Percentiles rank a stretch among this genome's conserved stretches.
These are phyloP conservation scores for Pseudozyma sp. DNA, from an alignment of 1,284 basidiomycete species.

Conservation along the genomic window DNA sequence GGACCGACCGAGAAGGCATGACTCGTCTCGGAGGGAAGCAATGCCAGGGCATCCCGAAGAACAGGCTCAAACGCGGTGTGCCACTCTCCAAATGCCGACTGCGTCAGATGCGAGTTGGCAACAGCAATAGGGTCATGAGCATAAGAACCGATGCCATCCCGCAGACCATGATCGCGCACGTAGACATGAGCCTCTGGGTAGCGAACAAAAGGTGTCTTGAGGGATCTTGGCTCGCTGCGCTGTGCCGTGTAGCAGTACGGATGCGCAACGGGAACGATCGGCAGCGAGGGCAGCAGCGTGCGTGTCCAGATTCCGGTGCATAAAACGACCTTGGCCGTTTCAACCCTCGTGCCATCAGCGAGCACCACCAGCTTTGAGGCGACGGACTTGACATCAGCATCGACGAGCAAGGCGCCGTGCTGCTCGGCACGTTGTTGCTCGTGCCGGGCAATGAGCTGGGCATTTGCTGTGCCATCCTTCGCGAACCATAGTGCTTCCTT, in stretches of 20 bases:
- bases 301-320: conserved; percentile 20
- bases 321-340: conserved; percentile 7
- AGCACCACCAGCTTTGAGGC: not conserved
- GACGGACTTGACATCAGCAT: conserved; percentile 7
- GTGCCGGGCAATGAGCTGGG: conserved; percentile 11
- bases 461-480: conserved; percentile 15
- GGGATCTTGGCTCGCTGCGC: not conserved
- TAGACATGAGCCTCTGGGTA: conserved; percentile 19
- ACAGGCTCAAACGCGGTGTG: conserved; percentile 3
- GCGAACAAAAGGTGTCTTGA: conserved; percentile 10
- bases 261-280: conserved; percentile 17
- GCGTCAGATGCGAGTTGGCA: conserved; percentile 1
- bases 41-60: not conserved
- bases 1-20: not conserved
- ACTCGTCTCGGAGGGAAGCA: conserved; percentile 1
- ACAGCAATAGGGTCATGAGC: conserved; percentile 20
- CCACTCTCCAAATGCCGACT: conserved; percentile 11
- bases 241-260: conserved; percentile 12
- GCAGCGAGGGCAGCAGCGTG: not conserved
- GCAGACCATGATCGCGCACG: conserved; percentile 13
- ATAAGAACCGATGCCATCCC: conserved; percentile 16
- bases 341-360: not conserved
- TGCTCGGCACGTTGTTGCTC: conserved; percentile 4
- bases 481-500: conserved; percentile 12
- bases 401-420: not conserved